Conservation (phyloP, 345 rosid genomes). For the Isatis tinctoria region DNA sequence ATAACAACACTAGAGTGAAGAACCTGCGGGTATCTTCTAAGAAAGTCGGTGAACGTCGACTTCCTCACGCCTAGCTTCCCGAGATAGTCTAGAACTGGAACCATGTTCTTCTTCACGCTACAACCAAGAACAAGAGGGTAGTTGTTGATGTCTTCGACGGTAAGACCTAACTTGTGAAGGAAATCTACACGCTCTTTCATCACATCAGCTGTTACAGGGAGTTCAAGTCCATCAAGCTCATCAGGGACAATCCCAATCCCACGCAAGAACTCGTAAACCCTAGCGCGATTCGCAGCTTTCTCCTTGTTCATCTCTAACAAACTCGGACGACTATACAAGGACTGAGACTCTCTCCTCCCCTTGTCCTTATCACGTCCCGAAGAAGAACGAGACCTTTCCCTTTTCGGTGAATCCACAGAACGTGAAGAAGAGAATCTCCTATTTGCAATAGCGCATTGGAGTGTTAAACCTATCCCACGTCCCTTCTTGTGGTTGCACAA, state of each 20-base stretch:
- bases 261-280: conserved; percentile 66
- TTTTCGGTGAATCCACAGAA: conserved; percentile 39
- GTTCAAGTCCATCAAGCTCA: conserved; percentile 87
- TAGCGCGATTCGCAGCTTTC: conserved; percentile 64
- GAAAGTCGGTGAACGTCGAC: conserved; percentile 65
- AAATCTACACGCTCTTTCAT: conserved; percentile 85
- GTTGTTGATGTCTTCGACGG: conserved; percentile 74
- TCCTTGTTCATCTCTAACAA: conserved; percentile 61
- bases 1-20: conserved; percentile 86
- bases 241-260: conserved; percentile 70
- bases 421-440: conserved; percentile 40
- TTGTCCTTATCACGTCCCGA: conserved; percentile 27
- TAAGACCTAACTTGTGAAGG: conserved; percentile 71
- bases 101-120: conserved; percentile 96
- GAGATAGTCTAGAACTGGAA: conserved; percentile 87
- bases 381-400: conserved; percentile 21
- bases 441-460: conserved; percentile 43
- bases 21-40: conserved; percentile 85
- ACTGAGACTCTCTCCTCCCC: conserved; percentile 35
- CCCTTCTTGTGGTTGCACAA: conserved; percentile 31
- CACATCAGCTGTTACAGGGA: conserved; percentile 79
- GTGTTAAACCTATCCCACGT: conserved; percentile 29
- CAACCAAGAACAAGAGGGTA: conserved; percentile 95
- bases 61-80: conserved; percentile 92
- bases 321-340: conserved; percentile 72